Base-by-base conservation (phyloP, 345 rosid species). In the Excoecaria agallocha region DNA sequence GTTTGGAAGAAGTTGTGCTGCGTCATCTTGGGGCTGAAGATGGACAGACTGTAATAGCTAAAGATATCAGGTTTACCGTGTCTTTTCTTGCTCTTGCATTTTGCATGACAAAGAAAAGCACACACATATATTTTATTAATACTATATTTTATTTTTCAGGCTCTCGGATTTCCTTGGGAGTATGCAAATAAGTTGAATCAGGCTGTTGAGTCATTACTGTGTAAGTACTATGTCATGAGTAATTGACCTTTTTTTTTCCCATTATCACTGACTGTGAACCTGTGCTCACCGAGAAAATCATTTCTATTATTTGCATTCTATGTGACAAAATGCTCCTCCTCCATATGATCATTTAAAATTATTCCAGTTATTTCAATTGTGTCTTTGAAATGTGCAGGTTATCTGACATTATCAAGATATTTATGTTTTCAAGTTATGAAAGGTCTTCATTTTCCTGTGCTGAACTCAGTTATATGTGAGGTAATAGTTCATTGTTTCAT, bases 21-120 rank as follows among this genome's bases (percentile, higher is more conserved):
- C 88, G 93, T 37, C 90, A 91, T 85, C 89, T 91, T 76, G 87
- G 86, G 45, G 86, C 87, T 79, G 93, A 89, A 79, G 90, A 89
- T 75, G 92, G 89, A 63, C 80, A 85, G 22, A 82, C 84, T 46
- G 74, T 89, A 65, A 88, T 88, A 72, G 87, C 93, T 39, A 90
- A 88, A 79, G 75, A 83, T 84, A 82, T 83, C 59, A 81, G 89
- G 91, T 87, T 64, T 49, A 15, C 30, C 48, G 12, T 22, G 12
- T 37, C 37, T 10, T 43, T 19, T 66, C 17, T n/a, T 43, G 5
- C 10, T 39, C 57, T 59, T 56, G 15, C 37, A 35, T n/a, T 48
- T 35, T 62, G 50, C 16, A 22, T 46, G 55, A 12, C 52, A 38
- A 59, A 24, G 49, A 16, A 48, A 4, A 6, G 37, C 38, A 52